Percentiles rank a stretch among this genome's conserved stretches.
phyloP scores from a whole-genome alignment of 768 basidiomycete genomes.

The Hygrocybe coccinea region DNA sequence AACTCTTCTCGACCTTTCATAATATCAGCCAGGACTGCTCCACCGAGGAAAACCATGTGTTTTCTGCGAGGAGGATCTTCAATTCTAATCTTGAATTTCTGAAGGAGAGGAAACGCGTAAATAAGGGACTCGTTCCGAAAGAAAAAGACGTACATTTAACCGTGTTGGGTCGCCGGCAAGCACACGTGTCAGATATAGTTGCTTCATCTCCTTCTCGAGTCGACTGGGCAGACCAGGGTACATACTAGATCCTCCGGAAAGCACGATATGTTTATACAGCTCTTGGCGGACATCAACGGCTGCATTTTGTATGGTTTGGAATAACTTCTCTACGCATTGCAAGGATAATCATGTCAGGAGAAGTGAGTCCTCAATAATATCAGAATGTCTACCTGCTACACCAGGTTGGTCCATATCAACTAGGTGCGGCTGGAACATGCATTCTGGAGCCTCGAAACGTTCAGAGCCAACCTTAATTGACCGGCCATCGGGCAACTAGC shows the following conservation, averaged over 20 bases:
- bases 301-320: slow-evolving; percentile 89
- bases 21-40: slow-evolving; percentile 97
- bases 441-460: slow-evolving; percentile 98
- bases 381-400: slow-evolving; percentile 67
- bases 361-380: not conserved
- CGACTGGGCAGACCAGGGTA: slow-evolving; percentile 96
- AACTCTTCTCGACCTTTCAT: slow-evolving; percentile 94
- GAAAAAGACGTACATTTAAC: slow-evolving; percentile 65
- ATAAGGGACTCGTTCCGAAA: not conserved
- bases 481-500: slow-evolving; percentile 88
- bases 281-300: slow-evolving; percentile 87
- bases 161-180: slow-evolving; percentile 77
- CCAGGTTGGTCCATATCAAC: slow-evolving; percentile 97
- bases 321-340: slow-evolving; percentile 87
- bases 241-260: slow-evolving; percentile 98
- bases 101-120: slow-evolving; percentile 4
- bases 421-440: slow-evolving; percentile 99
- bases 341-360: slow-evolving; percentile 3
- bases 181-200: slow-evolving; percentile 91
- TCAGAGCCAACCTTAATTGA: slow-evolving; percentile 97
- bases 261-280: slow-evolving; percentile 95
- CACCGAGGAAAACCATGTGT: slow-evolving; percentile 99
- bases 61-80: slow-evolving; percentile 98
- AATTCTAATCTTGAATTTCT: slow-evolving; percentile 99
- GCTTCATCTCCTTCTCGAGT: slow-evolving; percentile 99